Conservation (phyloP, 345 rosid genomes). For the Zanthoxylum bungeanum region DNA sequence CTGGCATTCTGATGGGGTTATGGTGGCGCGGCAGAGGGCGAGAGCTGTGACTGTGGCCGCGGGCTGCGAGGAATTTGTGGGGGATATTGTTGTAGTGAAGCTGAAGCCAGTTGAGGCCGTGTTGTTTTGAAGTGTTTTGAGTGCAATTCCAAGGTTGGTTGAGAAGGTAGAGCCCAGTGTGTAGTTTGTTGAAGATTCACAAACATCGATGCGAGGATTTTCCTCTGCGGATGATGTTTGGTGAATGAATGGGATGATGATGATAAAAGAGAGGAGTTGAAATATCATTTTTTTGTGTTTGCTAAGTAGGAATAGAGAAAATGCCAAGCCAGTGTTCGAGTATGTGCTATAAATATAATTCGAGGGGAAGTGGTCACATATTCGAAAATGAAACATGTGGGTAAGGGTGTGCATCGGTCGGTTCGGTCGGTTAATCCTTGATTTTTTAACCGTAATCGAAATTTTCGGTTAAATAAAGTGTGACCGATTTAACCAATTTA, state of each 20-base stretch:
- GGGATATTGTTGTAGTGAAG: background rate
- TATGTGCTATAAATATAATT: background rate
- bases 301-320: background rate
- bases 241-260: background rate
- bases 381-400: background rate
- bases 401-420: too few relatives aligned
- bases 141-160: slow-evolving; percentile 1
- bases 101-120: background rate
- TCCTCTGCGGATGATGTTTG: background rate
- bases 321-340: background rate
- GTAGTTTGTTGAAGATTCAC: background rate
- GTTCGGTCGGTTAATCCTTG: too few relatives aligned
- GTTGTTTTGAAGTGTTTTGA: slow-evolving; percentile 1
- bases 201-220: background rate
- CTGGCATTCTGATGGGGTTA: slow-evolving; percentile 8
- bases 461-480: too few relatives aligned
- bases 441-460: too few relatives aligned
- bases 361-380: too few relatives aligned
- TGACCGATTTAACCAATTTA: too few relatives aligned
- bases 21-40: slow-evolving; percentile 14
- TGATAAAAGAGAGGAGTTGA: background rate
- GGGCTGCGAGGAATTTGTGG: background rate
- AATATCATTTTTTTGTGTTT: background rate
- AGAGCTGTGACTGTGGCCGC: slow-evolving; percentile 17
- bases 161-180: slow-evolving; percentile 2